These are phyloP conservation scores for Tolypocladium tundrense DNA, from an alignment of 2,329 filamentous ascomycete genomes.

Conservation along the genomic window DNA sequence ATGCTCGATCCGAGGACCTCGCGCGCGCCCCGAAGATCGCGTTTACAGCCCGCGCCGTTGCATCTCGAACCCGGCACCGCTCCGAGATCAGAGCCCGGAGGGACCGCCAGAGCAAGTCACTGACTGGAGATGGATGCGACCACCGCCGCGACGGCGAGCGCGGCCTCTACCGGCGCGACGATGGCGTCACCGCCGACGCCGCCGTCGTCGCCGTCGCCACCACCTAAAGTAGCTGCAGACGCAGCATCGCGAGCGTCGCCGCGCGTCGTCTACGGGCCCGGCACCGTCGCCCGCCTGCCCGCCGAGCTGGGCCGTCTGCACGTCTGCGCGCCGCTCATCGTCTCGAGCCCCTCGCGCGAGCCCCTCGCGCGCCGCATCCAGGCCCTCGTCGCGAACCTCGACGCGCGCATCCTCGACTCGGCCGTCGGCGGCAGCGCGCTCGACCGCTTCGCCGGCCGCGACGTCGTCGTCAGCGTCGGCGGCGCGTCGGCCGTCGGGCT, in stretches of 20 bases:
- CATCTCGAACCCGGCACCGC: neutral
- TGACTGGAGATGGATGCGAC: neutral
- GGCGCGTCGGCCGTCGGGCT: slow-evolving; percentile 53
- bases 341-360: slow-evolving; percentile 27
- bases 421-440: slow-evolving; percentile 18
- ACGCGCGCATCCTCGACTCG: slow-evolving; percentile 22
- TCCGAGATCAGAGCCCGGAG: neutral
- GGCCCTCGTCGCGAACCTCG: slow-evolving; percentile 21
- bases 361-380: slow-evolving; percentile 21
- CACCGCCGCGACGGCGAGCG: neutral
- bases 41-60: too few species aligned
- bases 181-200: neutral
- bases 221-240: neutral
- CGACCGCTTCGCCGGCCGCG: slow-evolving; percentile 26
- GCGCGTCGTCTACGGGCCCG: slow-evolving; percentile 23
- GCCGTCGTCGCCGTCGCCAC: neutral
- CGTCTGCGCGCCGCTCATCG: slow-evolving; percentile 23
- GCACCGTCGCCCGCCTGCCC: slow-evolving; percentile 20
- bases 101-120: neutral
- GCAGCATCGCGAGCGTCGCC: slow-evolving; percentile 10
- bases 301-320: slow-evolving; percentile 21
- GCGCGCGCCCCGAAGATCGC: too few species aligned
- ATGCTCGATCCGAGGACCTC: too few species aligned
- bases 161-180: too few species aligned
- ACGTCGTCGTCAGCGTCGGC: slow-evolving; percentile 51